These are phyloP conservation scores for Silene latifolia DNA, from an alignment of 148 eudicot species.

Conservation along the genomic window DNA sequence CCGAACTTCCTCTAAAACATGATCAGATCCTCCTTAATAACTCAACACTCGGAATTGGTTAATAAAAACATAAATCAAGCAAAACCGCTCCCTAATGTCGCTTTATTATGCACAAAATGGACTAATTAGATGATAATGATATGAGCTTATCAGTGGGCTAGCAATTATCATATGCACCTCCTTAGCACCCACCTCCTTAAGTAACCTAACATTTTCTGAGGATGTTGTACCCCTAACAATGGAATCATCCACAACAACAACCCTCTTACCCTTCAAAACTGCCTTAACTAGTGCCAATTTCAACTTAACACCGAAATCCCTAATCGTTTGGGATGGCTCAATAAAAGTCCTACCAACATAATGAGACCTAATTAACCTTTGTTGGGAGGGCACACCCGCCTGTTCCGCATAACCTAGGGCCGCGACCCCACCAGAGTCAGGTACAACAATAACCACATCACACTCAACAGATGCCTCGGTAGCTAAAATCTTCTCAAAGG, in stretches of 20 bases:
- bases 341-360: slow-evolving; percentile 84
- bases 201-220: slow-evolving; percentile 70
- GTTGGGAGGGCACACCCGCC: slow-evolving; percentile 70
- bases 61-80: too few species aligned
- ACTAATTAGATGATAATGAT: too few species aligned
- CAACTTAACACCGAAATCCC: slow-evolving; percentile 81
- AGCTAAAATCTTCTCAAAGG: slow-evolving; percentile 58
- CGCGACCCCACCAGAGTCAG: slow-evolving; percentile 90
- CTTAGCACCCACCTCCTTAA: slow-evolving; percentile 73
- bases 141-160: too few species aligned
- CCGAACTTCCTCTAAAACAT: too few species aligned
- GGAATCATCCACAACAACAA: slow-evolving; percentile 91
- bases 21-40: too few species aligned
- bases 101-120: too few species aligned
- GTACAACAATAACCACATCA: slow-evolving; percentile 90
- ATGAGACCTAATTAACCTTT: slow-evolving; percentile 76
- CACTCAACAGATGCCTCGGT: slow-evolving; percentile 68
- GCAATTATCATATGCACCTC: slow-evolving; percentile 75
- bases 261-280: slow-evolving; percentile 82
- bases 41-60: too few species aligned
- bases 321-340: slow-evolving; percentile 77
- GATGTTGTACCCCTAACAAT: slow-evolving; percentile 90
- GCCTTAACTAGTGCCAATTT: slow-evolving; percentile 61
- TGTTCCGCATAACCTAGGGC: slow-evolving; percentile 79
- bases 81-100: too few species aligned